Percentiles rank a stretch among this genome's conserved stretches.
These are phyloP conservation scores for Cyberlindnera meyerae DNA, from an alignment of 805 yeast genomes.

Conservation along the genomic window DNA sequence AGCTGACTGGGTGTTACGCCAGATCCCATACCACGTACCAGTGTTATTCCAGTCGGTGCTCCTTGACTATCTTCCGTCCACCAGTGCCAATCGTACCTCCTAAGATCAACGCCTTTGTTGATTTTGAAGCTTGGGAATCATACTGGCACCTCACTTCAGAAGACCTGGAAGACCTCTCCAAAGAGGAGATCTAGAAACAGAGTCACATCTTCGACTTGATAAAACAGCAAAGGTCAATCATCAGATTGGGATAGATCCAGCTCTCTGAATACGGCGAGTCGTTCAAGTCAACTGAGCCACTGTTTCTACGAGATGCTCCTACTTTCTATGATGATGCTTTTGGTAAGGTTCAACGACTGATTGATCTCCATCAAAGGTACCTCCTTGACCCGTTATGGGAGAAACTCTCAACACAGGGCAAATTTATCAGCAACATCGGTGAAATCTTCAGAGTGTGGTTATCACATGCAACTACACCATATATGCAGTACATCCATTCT, in stretches of 20 bases:
- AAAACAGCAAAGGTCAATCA: conserved; percentile 63
- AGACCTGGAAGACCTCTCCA: conserved; percentile 47
- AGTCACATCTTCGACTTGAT: conserved; percentile 73
- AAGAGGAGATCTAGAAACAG: conserved; percentile 56
- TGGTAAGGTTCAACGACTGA: conserved; percentile 49
- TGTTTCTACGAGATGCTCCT: conserved; percentile 44
- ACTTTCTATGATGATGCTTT: conserved; percentile 57
- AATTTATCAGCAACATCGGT: conserved; percentile 59
- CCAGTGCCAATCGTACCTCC: conserved; percentile 19
- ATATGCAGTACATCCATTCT: conserved; percentile 54
- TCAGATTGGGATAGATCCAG: conserved; percentile 62
- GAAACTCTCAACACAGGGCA: conserved; percentile 58
- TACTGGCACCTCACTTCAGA: conserved; percentile 60
- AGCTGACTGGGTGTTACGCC: conserved; percentile 44
- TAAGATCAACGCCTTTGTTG: conserved; percentile 13
- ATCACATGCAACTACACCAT: conserved; percentile 46
- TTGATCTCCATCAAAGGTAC: conserved; percentile 47
- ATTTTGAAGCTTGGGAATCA: conserved; percentile 54
- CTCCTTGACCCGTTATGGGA: conserved; percentile 54
- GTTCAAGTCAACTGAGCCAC: conserved; percentile 34
- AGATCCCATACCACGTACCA: conserved; percentile 22
- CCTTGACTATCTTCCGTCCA: conserved; percentile 25
- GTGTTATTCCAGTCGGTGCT: conserved; percentile 34
- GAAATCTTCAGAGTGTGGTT: conserved; percentile 65
- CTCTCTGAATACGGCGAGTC: conserved; percentile 50